phyloP scores from a whole-genome alignment of 2,329 filamentous ascomycete genomes.

The Trichoderma sp. region DNA sequence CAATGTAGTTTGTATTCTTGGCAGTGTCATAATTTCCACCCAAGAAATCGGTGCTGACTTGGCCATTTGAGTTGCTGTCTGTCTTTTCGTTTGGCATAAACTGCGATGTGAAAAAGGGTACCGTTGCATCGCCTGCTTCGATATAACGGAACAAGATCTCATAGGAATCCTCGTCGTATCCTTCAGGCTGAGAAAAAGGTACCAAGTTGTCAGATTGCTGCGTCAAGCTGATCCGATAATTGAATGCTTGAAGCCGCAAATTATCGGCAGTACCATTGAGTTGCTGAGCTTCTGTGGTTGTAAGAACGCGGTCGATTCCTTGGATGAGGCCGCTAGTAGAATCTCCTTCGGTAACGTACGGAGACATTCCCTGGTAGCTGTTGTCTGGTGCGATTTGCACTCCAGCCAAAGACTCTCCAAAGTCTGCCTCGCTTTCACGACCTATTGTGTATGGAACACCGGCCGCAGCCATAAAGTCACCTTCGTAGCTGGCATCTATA shows the following conservation, averaged over 20 bases:
- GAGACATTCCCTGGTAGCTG: conserved; percentile 29
- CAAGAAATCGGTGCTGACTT: conserved; percentile 34
- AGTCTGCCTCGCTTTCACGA: conserved; percentile 29
- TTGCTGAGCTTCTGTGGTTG: not conserved
- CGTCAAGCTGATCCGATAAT: conserved; percentile 27
- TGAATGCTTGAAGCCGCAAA: conserved; percentile 29
- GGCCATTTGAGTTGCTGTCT: conserved; percentile 30
- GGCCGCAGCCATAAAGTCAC: conserved; percentile 35
- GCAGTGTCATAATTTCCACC: conserved; percentile 32
- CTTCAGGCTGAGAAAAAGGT: conserved; percentile 24
- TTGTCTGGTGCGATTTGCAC: not conserved
- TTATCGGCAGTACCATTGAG: conserved; percentile 23
- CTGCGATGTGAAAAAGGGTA: conserved; percentile 21
- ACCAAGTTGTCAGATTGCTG: conserved; percentile 21
- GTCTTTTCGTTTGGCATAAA: conserved; percentile 30
- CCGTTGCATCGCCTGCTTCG: conserved; percentile 20
- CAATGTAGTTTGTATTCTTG: conserved; percentile 24
- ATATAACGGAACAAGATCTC: conserved; percentile 29
- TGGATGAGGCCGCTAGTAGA: conserved; percentile 31
- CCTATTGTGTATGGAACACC: conserved; percentile 30
- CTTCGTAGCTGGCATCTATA: conserved; percentile 37
- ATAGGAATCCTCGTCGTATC: conserved; percentile 23
- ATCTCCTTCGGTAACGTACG: conserved; percentile 30
- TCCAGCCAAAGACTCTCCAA: conserved; percentile 31
- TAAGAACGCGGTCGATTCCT: conserved; percentile 30